These are phyloP conservation scores for Cystobasidiaceae sp. DNA, from an alignment of 1,284 basidiomycete genomes.

Conservation along the genomic window DNA sequence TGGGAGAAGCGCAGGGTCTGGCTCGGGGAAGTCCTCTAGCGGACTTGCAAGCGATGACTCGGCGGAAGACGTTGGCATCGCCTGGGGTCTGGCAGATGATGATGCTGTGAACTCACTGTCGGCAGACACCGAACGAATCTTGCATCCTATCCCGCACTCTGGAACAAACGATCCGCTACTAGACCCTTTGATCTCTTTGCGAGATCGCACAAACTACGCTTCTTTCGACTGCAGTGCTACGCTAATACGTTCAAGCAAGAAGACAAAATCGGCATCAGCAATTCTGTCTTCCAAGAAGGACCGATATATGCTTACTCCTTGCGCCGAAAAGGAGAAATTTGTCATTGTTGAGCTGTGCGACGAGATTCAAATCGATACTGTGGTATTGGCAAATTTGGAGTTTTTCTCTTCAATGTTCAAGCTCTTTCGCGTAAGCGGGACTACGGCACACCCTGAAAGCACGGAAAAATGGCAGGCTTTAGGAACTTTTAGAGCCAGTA, in stretches of 20 bases:
- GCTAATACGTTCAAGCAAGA: conserved; percentile 74
- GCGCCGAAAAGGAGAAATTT: conserved; percentile 65
- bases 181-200: conserved; percentile 40
- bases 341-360: conserved; percentile 95
- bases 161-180: conserved; percentile 19
- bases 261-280: conserved; percentile 74
- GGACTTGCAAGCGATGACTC: too few species aligned
- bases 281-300: conserved; percentile 88
- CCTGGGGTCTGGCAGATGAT: not conserved
- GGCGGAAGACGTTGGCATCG: too few species aligned
- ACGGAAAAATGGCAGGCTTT: conserved; percentile 50
- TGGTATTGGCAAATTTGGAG: conserved; percentile 94
- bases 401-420: conserved; percentile 97
- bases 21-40: too few species aligned
- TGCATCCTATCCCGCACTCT: conserved; percentile 27
- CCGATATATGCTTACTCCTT: conserved; percentile 95
- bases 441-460: conserved; percentile 39
- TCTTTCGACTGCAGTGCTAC: conserved; percentile 87
- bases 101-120: not conserved
- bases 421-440: conserved; percentile 66
- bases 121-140: not conserved
- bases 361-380: conserved; percentile 90
- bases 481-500: conserved; percentile 76
- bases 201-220: conserved; percentile 87
- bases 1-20: too few species aligned